Evolutionary conservation across 305 asterid species (phyloP), one percentile per base, ranked within the genome.

Genomic region (Rubia balearica): DNA sequence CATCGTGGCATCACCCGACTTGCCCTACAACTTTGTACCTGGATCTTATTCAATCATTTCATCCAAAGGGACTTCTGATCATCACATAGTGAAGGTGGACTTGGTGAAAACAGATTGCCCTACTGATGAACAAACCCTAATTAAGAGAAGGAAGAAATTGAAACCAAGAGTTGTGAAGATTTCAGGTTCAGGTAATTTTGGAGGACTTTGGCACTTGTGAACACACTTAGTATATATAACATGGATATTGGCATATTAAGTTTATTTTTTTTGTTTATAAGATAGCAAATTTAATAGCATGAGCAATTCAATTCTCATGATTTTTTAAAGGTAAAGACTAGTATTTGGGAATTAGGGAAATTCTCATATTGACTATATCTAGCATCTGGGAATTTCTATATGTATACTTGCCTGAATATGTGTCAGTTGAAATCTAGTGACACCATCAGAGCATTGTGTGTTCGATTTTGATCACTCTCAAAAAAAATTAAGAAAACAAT

Each of bases 1-100:
- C 78, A 86, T 93, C 30, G 45, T 89, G 81, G 85, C 92, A 3
- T 87, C 98, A 0, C 69, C 76, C 3, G 85, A 83, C 4, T 73
- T 83, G 74, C 81, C 79, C 7, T 93, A 89, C 83, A 55, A 51
- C 62, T 93, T 90, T 69, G 94, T 93, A 1, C 96, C 96, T 0
- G 97, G 96, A 71, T 90, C 97, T 11, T 90, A 93, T 85, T 89
- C 98, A 1, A 94, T 90, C 13, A 61, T 87, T 68, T 93, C 98
- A 4, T 93, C 98, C 0, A 93, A 90, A 77, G 98, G 96, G 42
- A 93, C 98, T 22, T 93, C 96, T 7, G 97, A 93, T 82, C 98
- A 93, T 75, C 98, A 93, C 60, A 84, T 93, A 69, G 96, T 90
- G 30, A 89, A 90, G 78, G 98, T 86, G 57, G 98, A 93, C 67